Evolutionary conservation across 768 basidiomycete genomes (phyloP).

Genomic region (Coprinopsis strossmayeri): DNA sequence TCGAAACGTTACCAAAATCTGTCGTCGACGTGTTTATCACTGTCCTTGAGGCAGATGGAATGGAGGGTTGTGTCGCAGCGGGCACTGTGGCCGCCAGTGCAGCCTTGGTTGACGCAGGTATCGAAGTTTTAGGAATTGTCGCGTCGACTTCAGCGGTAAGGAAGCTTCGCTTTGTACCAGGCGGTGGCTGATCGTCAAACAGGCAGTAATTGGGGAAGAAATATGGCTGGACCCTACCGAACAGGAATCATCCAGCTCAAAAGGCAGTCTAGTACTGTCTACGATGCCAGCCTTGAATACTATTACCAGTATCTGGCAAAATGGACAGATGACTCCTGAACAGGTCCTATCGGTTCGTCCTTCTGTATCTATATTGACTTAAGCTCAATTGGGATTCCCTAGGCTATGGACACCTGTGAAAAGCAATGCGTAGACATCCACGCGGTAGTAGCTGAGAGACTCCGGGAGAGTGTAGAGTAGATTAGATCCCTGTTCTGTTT

Average conservation of each 20-base stretch:
- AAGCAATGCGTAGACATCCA: constrained; percentile 72
- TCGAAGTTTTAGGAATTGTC: constrained; percentile 87
- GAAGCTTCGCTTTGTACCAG: not conserved
- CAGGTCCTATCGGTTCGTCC: constrained; percentile 51
- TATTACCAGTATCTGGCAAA: constrained; percentile 83
- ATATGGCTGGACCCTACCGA: constrained; percentile 79
- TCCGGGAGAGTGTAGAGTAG: constrained; percentile 35
- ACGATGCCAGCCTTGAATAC: constrained; percentile 85
- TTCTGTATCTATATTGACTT: not conserved
- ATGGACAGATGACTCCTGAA: constrained; percentile 54
- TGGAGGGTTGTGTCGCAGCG: constrained; percentile 83
- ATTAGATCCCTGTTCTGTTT: not conserved
- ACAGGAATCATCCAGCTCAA: constrained; percentile 51
- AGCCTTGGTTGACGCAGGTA: constrained; percentile 88
- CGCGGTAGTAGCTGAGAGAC: constrained; percentile 63
- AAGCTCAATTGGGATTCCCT: not conserved
- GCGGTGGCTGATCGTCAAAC: constrained; percentile 6
- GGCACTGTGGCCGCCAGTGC: constrained; percentile 84
- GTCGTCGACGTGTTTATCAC: constrained; percentile 88
- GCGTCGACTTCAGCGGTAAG: constrained; percentile 75
- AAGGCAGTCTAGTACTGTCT: constrained; percentile 69
- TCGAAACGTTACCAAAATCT: constrained; percentile 91
- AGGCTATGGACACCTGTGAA: constrained; percentile 72
- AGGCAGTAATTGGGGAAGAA: constrained; percentile 54
- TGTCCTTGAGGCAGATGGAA: constrained; percentile 86